Base-by-base conservation (phyloP, 305 asterid species). In the Solanum hybrid region DNA sequence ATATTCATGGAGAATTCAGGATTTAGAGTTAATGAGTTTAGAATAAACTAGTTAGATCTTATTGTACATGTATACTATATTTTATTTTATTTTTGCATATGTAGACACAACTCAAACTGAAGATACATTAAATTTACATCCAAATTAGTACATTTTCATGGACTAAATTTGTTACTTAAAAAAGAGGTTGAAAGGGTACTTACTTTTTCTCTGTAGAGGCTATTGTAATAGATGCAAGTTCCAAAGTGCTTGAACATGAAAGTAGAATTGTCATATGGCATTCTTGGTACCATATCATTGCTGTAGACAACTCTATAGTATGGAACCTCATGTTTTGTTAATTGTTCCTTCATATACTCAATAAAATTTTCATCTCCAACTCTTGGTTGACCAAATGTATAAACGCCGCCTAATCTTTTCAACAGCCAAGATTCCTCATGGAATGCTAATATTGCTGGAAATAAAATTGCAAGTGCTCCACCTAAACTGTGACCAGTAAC, bases 401-500 rank as follows among this genome's bases (percentile, higher is more conserved):
- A 93, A 5, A 95, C 66, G 0, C 86, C 95, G 3, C 92, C 93
- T 22, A 95, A 88, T 87, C 94, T 91, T 42, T 91, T 89, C 73
- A 95, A 45, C 42, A 93, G 1, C 3, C 11, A 13, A 4, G 35
- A 78, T 90, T 95, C 95, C 5, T 88, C n/a, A 90, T 92, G 94
- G 84, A 90, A 42, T 10, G 90, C 94, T 69, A 95, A 92, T 86
- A 92, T 92, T 9, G 95, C 92, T 2, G 98, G 91, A 77, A 93
- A 94, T 2, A 95, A 92, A 42, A 92, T 79, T 0, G 96, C 96
- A 0, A 95, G 92, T 4, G 96, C 98, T 38, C 95, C 97, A 4
- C 98, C 98, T 24, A 95, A 89, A 90, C 98, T 95, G 73, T 95
- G 98, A 3, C 98, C 97, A 0, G 98, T 95, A 12, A 95, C 38